phyloP scores from a whole-genome alignment of 164 flowering plant genomes.

The Umbilicus rupestris region DNA sequence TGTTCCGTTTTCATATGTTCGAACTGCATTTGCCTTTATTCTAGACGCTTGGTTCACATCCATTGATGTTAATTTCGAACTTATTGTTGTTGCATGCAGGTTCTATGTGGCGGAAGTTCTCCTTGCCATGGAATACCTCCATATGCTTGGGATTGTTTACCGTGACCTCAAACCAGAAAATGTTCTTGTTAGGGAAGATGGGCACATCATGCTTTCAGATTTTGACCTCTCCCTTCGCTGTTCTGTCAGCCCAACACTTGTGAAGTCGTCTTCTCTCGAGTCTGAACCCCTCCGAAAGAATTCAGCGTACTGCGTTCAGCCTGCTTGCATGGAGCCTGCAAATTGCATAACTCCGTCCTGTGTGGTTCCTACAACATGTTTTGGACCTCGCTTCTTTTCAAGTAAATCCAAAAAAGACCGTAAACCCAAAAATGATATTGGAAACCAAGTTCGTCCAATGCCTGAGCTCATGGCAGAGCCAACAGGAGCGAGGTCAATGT shows the following conservation, averaged over 20 bases:
- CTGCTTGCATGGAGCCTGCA: conserved; percentile 2
- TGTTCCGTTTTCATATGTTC: too few relatives aligned
- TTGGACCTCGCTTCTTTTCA: conserved; percentile 6
- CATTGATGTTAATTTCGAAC: neutral
- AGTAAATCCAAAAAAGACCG: neutral
- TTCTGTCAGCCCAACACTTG: neutral
- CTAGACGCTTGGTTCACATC: too few relatives aligned
- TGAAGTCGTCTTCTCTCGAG: neutral
- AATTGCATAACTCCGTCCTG: conserved; percentile 1
- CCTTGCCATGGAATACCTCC: conserved; percentile 2
- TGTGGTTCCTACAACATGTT: conserved; percentile 1
- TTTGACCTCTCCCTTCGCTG: conserved; percentile 4
- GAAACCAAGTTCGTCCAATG: conserved; percentile 3
- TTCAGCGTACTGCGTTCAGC: neutral
- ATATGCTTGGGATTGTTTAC: conserved; percentile 1
- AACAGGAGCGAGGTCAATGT: neutral
- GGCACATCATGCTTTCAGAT: conserved; percentile 3
- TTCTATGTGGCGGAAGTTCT: conserved; percentile 4
- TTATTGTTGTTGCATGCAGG: neutral
- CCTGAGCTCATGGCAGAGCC: conserved; percentile 3
- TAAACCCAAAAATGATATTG: neutral
- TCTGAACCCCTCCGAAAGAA: neutral
- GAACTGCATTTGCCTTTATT: too few relatives aligned
- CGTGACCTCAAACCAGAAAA: conserved; percentile 6
- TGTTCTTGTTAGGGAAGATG: conserved; percentile 5